A percentile compares a stretch with the other conserved stretches of the same genome.
phyloP scores from a whole-genome alignment of 73 alveolate species.

The Uronychia binucleata region DNA sequence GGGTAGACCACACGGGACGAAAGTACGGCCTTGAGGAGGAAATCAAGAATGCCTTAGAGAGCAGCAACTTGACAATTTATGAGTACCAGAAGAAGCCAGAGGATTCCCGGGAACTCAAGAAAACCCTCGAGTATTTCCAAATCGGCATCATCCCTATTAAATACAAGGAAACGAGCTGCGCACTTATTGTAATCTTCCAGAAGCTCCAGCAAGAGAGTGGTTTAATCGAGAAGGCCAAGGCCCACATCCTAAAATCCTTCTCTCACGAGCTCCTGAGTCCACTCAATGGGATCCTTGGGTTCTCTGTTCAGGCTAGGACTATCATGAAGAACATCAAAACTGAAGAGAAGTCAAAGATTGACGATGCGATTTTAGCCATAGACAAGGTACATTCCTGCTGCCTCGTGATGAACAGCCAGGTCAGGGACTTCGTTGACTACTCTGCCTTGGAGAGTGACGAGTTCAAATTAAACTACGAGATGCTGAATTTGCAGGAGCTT shows the following conservation, averaged over 20 bases:
- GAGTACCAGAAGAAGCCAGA: too few species aligned
- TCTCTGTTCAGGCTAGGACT: neutral
- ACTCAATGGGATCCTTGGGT: constrained; percentile 10
- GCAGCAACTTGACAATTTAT: too few species aligned
- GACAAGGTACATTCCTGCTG: neutral
- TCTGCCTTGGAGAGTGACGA: neutral
- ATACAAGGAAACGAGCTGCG: neutral
- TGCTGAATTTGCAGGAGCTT: neutral
- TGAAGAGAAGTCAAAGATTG: neutral
- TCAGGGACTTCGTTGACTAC: constrained; percentile 9
- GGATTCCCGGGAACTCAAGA: too few species aligned
- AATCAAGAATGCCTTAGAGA: too few species aligned
- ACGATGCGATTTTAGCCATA: neutral
- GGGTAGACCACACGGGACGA: too few species aligned
- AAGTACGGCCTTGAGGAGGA: too few species aligned
- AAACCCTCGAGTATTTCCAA: too few species aligned
- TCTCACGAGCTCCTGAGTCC: constrained; percentile 9
- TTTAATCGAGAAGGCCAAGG: neutral
- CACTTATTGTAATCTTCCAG: neutral
- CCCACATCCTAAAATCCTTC: neutral
- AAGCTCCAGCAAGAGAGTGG: neutral
- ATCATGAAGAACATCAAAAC: neutral
- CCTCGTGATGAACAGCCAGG: neutral
- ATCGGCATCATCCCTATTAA: neutral
- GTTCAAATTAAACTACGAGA: neutral